Conservation (phyloP, 1,284 basidiomycete genomes). For the Afroboletus lepidellus region DNA sequence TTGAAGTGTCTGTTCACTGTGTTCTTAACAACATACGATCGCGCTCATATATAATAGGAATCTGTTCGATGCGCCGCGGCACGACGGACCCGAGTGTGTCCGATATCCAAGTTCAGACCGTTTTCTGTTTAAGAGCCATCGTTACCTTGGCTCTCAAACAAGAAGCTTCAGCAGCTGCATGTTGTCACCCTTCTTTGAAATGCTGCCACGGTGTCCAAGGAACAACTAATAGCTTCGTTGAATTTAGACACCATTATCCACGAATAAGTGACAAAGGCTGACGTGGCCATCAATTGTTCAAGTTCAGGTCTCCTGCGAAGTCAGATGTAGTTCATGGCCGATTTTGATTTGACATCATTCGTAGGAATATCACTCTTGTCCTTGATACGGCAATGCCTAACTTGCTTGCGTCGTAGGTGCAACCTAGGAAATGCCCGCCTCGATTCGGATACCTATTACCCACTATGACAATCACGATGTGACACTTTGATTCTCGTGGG, state of each 20-base stretch:
- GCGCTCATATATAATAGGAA: too few species aligned
- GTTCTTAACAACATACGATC: too few species aligned
- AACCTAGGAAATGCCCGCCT: constrained; percentile 36
- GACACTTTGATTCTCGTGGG: not conserved
- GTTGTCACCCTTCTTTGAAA: constrained; percentile 39
- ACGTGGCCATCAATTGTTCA: constrained; percentile 39
- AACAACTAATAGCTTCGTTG: constrained; percentile 35
- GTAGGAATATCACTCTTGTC: too few species aligned
- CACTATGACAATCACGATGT: not conserved
- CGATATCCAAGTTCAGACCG: constrained; percentile 14
- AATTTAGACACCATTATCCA: constrained; percentile 37
- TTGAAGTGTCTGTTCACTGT: too few species aligned
- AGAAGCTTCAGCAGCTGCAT: constrained; percentile 32
- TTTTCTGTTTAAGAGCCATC: constrained; percentile 45
- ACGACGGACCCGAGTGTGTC: too few species aligned
- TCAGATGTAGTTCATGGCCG: constrained; percentile 33
- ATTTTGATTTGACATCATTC: constrained; percentile 33
- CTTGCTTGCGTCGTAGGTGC: constrained; percentile 17
- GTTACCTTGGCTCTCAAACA: constrained; percentile 42
- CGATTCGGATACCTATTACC: constrained; percentile 35
- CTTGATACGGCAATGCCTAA: not conserved
- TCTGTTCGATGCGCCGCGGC: too few species aligned
- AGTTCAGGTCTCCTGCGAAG: constrained; percentile 39
- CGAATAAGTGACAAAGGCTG: constrained; percentile 35
- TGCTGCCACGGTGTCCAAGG: constrained; percentile 29